phyloP scores from a whole-genome alignment of 2,329 filamentous ascomycete genomes.

The Ceratocystis huliohia region DNA sequence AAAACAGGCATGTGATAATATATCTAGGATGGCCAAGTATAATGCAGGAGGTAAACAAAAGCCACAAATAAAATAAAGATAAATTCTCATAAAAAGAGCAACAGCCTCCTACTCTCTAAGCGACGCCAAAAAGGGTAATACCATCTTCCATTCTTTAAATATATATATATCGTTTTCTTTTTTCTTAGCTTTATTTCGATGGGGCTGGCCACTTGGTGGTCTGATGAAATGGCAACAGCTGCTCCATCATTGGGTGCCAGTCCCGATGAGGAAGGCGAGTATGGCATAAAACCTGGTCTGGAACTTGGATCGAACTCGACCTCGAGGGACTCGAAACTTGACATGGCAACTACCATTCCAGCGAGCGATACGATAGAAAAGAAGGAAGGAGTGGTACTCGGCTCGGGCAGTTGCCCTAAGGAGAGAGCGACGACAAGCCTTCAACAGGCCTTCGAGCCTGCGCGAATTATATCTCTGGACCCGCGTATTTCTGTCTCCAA shows the following conservation, averaged over 20 bases:
- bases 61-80: background rate
- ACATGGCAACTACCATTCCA: background rate
- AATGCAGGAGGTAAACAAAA: background rate
- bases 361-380: background rate
- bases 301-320: background rate
- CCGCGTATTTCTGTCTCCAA: no score
- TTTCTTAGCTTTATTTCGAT: background rate
- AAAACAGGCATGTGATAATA: background rate
- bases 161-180: background rate
- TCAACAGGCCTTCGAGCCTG: background rate
- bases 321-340: background rate
- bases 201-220: background rate
- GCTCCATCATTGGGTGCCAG: background rate
- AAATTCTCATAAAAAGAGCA: background rate
- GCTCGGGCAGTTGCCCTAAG: background rate
- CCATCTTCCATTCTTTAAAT: background rate
- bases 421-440: background rate
- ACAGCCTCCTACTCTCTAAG: background rate
- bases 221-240: background rate
- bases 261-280: background rate
- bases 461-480: background rate
- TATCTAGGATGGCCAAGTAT: background rate
- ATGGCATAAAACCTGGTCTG: background rate
- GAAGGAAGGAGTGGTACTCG: background rate
- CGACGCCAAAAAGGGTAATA: background rate